These are phyloP conservation scores for Yamadazyma friedrichii DNA, from an alignment of 1,139 yeast species.

Conservation along the genomic window DNA sequence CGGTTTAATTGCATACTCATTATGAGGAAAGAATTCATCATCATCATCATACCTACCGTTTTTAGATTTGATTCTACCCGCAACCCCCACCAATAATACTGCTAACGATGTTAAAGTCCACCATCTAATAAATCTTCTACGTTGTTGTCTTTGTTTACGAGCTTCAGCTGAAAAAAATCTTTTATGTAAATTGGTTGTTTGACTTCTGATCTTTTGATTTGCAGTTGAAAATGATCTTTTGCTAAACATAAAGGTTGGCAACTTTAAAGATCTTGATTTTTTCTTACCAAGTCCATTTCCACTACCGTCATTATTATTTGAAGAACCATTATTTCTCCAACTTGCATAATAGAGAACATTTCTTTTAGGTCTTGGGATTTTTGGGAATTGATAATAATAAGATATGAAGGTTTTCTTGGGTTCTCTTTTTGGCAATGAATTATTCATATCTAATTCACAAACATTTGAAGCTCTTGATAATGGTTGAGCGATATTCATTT, in stretches of 20 bases:
- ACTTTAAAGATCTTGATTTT: conserved; percentile 16
- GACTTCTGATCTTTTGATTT: conserved; percentile 34
- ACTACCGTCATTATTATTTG: conserved; percentile 19
- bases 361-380: conserved; percentile 64
- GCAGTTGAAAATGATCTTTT: conserved; percentile 40
- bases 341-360: conserved; percentile 54
- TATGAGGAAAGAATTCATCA: conserved; percentile 31
- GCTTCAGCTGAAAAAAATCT: conserved; percentile 48
- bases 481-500: conserved; percentile 43
- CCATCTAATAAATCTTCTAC: conserved; percentile 59
- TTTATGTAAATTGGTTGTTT: conserved; percentile 37
- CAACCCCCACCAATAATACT: conserved; percentile 63
- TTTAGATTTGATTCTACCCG: conserved; percentile 50
- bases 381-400: conserved; percentile 48
- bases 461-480: conserved; percentile 42
- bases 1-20: conserved; percentile 52
- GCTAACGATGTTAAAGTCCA: conserved; percentile 68
- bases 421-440: conserved; percentile 17
- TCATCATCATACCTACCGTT: conserved; percentile 22
- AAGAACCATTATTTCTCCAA: conserved; percentile 21
- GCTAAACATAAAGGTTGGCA: conserved; percentile 28
- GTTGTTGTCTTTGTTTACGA: conserved; percentile 40
- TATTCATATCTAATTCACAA: conserved; percentile 27
- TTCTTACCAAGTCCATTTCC: conserved; percentile 8
- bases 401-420: conserved; percentile 20